These are phyloP conservation scores for Chlorella variabilis DNA, from an alignment of 163 green algal species.

Conservation along the genomic window DNA sequence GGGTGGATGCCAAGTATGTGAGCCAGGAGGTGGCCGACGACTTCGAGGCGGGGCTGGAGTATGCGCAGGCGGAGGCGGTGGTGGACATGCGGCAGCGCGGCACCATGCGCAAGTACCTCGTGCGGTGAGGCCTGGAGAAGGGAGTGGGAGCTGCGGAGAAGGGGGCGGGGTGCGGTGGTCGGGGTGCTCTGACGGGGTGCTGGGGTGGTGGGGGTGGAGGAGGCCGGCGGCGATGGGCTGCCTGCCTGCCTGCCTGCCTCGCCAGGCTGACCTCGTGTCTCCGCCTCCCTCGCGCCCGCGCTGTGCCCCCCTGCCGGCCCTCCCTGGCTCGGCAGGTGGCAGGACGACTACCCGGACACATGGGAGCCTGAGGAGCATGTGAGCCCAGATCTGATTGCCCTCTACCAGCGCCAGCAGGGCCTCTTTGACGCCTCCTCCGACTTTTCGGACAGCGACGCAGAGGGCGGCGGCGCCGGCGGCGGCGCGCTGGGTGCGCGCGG, in stretches of 20 bases:
- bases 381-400: conserved; percentile 58
- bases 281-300: no score
- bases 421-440: neutral
- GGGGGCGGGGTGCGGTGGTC: no score
- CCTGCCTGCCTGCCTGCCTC: no score
- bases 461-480: neutral
- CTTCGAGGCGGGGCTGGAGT: conserved; percentile 74
- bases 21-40: conserved; percentile 74
- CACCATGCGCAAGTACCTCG: conserved; percentile 72
- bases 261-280: no score
- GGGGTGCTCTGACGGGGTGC: no score
- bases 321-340: no score
- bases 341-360: conserved; percentile 56
- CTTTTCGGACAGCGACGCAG: neutral
- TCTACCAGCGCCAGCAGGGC: conserved; percentile 51
- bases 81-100: conserved; percentile 60
- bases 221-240: no score
- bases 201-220: no score
- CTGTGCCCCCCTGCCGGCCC: no score
- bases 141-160: no score
- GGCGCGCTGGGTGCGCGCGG: neutral
- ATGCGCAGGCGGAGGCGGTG: conserved; percentile 57
- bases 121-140: conserved; percentile 65
- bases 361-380: conserved; percentile 86
- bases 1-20: conserved; percentile 23